Evolutionary conservation across 129 eudicot species (phyloP).

Genomic region (Calendula officinalis): DNA sequence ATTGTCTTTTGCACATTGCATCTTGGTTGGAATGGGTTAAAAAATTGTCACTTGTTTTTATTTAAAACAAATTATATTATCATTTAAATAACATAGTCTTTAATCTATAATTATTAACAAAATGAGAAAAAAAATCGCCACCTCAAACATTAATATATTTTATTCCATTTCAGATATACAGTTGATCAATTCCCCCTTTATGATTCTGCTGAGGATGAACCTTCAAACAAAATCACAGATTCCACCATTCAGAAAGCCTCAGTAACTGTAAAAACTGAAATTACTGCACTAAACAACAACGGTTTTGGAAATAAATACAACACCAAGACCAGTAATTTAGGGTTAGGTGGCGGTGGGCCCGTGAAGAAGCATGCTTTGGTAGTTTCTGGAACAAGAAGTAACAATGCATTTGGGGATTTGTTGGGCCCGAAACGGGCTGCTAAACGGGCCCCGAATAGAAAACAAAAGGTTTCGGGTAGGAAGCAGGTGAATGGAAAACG

Average conservation of each 20-base stretch:
- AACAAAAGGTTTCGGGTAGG: slow-evolving; percentile 40
- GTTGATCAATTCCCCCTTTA: slow-evolving; percentile 85
- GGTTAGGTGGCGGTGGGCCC: slow-evolving; percentile 25
- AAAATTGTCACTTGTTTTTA: background rate
- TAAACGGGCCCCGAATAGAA: slow-evolving; percentile 44
- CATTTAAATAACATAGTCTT: background rate
- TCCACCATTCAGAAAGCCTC: slow-evolving; percentile 29
- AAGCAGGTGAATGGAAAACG: slow-evolving; percentile 63
- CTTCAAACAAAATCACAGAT: slow-evolving; percentile 32
- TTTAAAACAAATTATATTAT: background rate
- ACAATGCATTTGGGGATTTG: slow-evolving; percentile 33
- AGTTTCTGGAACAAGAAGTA: slow-evolving; percentile 32
- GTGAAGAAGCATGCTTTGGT: slow-evolving; percentile 29
- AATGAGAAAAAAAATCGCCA: background rate
- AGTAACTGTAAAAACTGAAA: slow-evolving; percentile 23
- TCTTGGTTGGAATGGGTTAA: background rate
- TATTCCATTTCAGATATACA: slow-evolving; percentile 47
- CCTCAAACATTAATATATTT: slow-evolving; percentile 17
- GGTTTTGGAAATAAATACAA: slow-evolving; percentile 31
- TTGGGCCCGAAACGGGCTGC: slow-evolving; percentile 40
- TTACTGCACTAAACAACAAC: slow-evolving; percentile 21
- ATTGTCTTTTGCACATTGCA: background rate
- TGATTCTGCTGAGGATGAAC: slow-evolving; percentile 96
- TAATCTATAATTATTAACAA: background rate
- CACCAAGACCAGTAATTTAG: slow-evolving; percentile 38